Evolutionary conservation across 1,139 yeast species (phyloP).

Genomic region (Ogataea hybrid): DNA sequence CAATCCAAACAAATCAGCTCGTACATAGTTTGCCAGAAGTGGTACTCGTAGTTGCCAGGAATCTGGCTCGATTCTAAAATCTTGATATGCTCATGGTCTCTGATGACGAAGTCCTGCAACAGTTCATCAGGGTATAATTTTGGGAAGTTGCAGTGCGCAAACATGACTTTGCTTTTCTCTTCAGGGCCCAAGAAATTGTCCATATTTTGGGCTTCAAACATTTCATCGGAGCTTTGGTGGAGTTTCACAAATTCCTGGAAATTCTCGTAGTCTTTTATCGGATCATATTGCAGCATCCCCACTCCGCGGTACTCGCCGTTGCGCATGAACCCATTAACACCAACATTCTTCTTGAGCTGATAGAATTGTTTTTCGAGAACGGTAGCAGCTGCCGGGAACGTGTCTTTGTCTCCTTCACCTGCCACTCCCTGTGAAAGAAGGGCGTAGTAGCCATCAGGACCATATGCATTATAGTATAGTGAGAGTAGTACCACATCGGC

Average conservation of each 20-base stretch:
- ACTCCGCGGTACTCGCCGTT: constrained; percentile 37
- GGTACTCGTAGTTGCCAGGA: constrained; percentile 18
- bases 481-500: constrained; percentile 64
- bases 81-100: constrained; percentile 12
- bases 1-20: constrained; percentile 18
- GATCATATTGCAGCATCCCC: constrained; percentile 75
- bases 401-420: constrained; percentile 92
- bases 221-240: constrained; percentile 19
- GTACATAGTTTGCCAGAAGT: constrained; percentile 22
- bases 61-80: constrained; percentile 15
- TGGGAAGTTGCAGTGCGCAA: constrained; percentile 30
- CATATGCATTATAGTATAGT: constrained; percentile 74
- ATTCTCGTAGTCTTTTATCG: constrained; percentile 51
- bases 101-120: constrained; percentile 13
- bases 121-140: constrained; percentile 29
- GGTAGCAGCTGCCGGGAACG: constrained; percentile 77
- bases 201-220: constrained; percentile 23
- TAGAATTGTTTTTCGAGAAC: constrained; percentile 59
- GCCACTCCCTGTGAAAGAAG: constrained; percentile 79
- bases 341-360: constrained; percentile 51
- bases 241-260: constrained; percentile 23
- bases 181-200: constrained; percentile 17
- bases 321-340: constrained; percentile 34
- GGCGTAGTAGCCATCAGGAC: constrained; percentile 80
- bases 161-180: constrained; percentile 20